Percentiles rank a stretch among this genome's conserved stretches.
Evolutionary conservation across 1,139 yeast species (phyloP).

Genomic region (Nematodospora anomalae): DNA sequence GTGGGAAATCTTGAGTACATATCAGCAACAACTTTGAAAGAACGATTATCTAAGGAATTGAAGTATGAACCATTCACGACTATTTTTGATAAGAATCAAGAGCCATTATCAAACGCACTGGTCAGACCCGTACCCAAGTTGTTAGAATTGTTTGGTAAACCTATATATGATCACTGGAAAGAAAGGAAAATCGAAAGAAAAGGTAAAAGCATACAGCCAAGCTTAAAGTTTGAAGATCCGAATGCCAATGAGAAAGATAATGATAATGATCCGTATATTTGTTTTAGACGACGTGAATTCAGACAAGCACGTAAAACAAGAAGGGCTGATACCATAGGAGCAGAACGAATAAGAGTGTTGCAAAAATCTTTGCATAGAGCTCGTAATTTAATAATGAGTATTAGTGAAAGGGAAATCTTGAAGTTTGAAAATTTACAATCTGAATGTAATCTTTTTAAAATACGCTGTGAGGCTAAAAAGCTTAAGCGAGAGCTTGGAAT

Average conservation of each 20-base stretch:
- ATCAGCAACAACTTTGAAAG: constrained; percentile 39
- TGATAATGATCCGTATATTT: constrained; percentile 91
- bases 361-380: constrained; percentile 80
- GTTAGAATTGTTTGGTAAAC: constrained; percentile 63
- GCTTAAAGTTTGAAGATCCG: constrained; percentile 81
- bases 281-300: constrained; percentile 94
- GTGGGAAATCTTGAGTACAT: constrained; percentile 37
- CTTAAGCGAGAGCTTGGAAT: constrained; percentile 75
- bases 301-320: constrained; percentile 96
- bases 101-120: constrained; percentile 23
- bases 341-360: constrained; percentile 75
- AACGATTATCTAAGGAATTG: constrained; percentile 40
- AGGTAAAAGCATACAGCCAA: constrained; percentile 75
- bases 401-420: constrained; percentile 72
- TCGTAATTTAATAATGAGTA: constrained; percentile 63
- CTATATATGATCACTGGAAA: constrained; percentile 82
- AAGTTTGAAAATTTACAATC: constrained; percentile 57
- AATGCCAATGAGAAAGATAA: constrained; percentile 74
- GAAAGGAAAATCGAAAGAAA: constrained; percentile 64
- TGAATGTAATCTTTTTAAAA: constrained; percentile 65
- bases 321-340: constrained; percentile 87
- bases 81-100: constrained; percentile 50
- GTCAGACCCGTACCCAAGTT: constrained; percentile 52
- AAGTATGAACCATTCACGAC: constrained; percentile 43
- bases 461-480: constrained; percentile 68